phyloP scores from a whole-genome alignment of 1,284 basidiomycete genomes.

The Vanrija sp. region DNA sequence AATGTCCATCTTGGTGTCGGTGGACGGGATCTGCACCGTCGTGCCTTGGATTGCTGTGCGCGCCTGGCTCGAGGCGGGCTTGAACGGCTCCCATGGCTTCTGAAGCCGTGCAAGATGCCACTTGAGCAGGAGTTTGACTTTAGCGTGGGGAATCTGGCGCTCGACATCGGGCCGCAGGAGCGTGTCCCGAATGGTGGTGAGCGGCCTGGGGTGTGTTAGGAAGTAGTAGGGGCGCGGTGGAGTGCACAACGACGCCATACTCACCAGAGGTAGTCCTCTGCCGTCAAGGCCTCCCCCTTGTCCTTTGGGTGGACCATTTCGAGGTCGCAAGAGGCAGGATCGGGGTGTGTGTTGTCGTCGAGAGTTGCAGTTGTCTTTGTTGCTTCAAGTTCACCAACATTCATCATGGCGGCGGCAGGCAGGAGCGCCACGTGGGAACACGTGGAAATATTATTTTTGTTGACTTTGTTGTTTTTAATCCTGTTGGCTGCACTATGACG shows the following conservation, averaged over 20 bases:
- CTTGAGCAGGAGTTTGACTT: conserved; percentile 25
- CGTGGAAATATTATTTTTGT: not conserved
- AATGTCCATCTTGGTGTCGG: conserved; percentile 18
- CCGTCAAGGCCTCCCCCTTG: conserved; percentile 5
- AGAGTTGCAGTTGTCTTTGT: too few species aligned
- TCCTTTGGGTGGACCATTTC: conserved; percentile 5
- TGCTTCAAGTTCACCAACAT: too few species aligned
- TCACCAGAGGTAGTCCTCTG: conserved; percentile 22
- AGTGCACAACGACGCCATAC: not conserved
- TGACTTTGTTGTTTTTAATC: too few species aligned
- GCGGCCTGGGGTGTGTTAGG: conserved; percentile 23
- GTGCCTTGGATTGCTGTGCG: conserved; percentile 14
- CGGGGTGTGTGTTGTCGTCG: too few species aligned
- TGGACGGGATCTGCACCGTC: conserved; percentile 20
- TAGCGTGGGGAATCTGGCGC: conserved; percentile 18
- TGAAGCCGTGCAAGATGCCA: conserved; percentile 27
- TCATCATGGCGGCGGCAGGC: too few species aligned
- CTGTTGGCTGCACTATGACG: too few species aligned
- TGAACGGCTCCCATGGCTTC: conserved; percentile 32
- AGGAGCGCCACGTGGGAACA: not conserved
- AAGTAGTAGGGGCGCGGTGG: not conserved
- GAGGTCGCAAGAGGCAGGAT: not conserved
- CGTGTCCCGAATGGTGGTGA: conserved; percentile 37
- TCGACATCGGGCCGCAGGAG: conserved; percentile 27
- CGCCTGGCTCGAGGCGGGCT: conserved; percentile 12